phyloP scores from a whole-genome alignment of 371 early-diverging fungal species.

The Mucor ambiguus region DNA sequence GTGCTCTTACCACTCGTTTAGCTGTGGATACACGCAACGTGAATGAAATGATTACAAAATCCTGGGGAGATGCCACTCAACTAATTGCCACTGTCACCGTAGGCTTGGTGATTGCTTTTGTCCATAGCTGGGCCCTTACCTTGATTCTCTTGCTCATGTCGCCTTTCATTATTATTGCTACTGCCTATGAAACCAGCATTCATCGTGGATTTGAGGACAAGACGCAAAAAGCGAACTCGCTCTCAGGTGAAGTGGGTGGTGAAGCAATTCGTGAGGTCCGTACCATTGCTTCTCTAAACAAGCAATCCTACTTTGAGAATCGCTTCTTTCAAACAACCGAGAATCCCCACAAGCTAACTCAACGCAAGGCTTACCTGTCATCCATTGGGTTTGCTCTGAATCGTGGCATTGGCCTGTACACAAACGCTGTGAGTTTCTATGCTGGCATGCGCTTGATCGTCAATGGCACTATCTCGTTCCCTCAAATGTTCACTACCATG shows the following conservation, averaged over 20 bases:
- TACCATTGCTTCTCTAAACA: conserved; percentile 78
- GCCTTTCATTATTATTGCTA: conserved; percentile 42
- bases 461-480: conserved; percentile 28
- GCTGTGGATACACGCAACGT: conserved; percentile 75
- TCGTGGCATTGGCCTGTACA: conserved; percentile 60
- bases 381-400: conserved; percentile 64
- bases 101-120: conserved; percentile 37
- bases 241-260: conserved; percentile 60
- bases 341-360: conserved; percentile 63
- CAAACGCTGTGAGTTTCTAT: conserved; percentile 59
- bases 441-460: conserved; percentile 51
- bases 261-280: conserved; percentile 82
- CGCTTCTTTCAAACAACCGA: conserved; percentile 57
- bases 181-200: conserved; percentile 21
- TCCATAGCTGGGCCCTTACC: conserved; percentile 49
- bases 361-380: conserved; percentile 53
- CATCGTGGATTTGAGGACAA: conserved; percentile 47
- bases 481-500: conserved; percentile 60
- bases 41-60: conserved; percentile 63
- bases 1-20: conserved; percentile 78
- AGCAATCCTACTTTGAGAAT: conserved; percentile 66
- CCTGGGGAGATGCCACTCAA: conserved; percentile 58
- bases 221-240: conserved; percentile 56
- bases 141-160: conserved; percentile 47
- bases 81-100: conserved; percentile 40